These are phyloP conservation scores for Cercophora scortea DNA, from an alignment of 495 filamentous ascomycete species.

Conservation along the genomic window DNA sequence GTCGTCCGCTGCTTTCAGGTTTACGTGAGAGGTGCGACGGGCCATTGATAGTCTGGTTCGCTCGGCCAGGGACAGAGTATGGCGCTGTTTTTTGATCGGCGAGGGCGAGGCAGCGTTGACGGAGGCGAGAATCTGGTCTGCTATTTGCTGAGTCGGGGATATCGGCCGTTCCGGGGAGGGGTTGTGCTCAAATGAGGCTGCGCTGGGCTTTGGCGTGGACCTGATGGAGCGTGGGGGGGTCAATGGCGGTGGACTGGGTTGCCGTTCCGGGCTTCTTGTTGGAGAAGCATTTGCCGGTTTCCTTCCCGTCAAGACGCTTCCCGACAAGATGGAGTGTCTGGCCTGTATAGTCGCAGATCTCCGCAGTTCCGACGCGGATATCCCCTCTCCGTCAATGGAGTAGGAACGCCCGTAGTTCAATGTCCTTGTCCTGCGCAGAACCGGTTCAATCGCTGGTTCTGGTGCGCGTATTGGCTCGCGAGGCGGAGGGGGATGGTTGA, in stretches of 20 bases:
- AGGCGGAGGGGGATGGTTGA: conserved; percentile 5
- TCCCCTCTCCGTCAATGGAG: neutral
- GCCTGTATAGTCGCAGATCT: conserved; percentile 13
- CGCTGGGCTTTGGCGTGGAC: neutral
- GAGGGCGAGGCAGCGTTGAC: conserved; percentile 44
- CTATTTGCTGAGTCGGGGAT: conserved; percentile 42
- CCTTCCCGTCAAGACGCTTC: neutral
- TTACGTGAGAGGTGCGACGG: conserved; percentile 27
- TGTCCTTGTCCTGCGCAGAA: conserved; percentile 10
- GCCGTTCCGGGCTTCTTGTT: conserved; percentile 1
- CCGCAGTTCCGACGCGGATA: conserved; percentile 9
- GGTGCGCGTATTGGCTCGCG: conserved; percentile 7
- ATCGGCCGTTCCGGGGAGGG: conserved; percentile 9
- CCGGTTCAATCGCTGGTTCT: conserved; percentile 11
- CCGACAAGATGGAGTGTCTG: neutral
- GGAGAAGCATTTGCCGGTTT: conserved; percentile 1
- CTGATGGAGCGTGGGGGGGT: neutral
- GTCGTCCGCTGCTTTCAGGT: conserved; percentile 10
- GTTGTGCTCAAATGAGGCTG: neutral
- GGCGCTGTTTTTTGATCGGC: conserved; percentile 43
- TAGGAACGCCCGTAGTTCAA: conserved; percentile 6
- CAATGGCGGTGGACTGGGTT: conserved; percentile 8
- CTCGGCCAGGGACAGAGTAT: conserved; percentile 47
- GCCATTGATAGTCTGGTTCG: conserved; percentile 45
- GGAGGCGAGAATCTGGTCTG: conserved; percentile 49